Percentiles rank a stretch among this genome's conserved stretches.
These are phyloP conservation scores for Mucor sp. DNA, from an alignment of 371 early-diverging fungal genomes.

Conservation along the genomic window DNA sequence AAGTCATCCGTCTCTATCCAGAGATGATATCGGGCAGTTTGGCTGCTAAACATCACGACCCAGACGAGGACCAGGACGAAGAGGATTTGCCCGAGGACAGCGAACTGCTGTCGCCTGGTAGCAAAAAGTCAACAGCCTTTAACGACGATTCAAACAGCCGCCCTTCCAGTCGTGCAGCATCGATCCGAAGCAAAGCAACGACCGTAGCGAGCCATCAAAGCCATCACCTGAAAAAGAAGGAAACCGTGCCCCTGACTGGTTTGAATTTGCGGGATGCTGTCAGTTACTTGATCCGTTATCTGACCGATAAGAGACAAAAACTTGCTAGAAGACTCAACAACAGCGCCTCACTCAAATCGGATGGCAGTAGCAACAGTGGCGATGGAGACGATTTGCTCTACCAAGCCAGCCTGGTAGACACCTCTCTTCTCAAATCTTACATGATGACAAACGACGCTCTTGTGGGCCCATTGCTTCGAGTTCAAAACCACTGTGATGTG, in stretches of 20 bases:
- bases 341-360: constrained; percentile 12
- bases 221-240: constrained; percentile 16
- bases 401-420: constrained; percentile 85
- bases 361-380: constrained; percentile 6
- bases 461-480: constrained; percentile 69
- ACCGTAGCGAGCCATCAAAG: constrained; percentile 23
- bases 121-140: neutral
- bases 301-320: constrained; percentile 72
- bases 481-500: constrained; percentile 86
- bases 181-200: constrained; percentile 32
- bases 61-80: constrained; percentile 18
- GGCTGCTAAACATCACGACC: constrained; percentile 12
- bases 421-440: constrained; percentile 74
- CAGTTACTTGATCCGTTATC: constrained; percentile 64
- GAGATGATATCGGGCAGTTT: constrained; percentile 60
- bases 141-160: constrained; percentile 5
- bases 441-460: constrained; percentile 42
- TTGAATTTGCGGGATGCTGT: constrained; percentile 65
- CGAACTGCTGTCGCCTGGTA: neutral
- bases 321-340: constrained; percentile 47
- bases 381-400: constrained; percentile 48
- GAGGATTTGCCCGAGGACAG: constrained; percentile 3
- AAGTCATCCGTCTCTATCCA: constrained; percentile 85
- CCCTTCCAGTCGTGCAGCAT: constrained; percentile 37
- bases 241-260: constrained; percentile 39